These are phyloP conservation scores for Cantharellus anzutake DNA, from an alignment of 768 basidiomycete genomes.

Conservation along the genomic window DNA sequence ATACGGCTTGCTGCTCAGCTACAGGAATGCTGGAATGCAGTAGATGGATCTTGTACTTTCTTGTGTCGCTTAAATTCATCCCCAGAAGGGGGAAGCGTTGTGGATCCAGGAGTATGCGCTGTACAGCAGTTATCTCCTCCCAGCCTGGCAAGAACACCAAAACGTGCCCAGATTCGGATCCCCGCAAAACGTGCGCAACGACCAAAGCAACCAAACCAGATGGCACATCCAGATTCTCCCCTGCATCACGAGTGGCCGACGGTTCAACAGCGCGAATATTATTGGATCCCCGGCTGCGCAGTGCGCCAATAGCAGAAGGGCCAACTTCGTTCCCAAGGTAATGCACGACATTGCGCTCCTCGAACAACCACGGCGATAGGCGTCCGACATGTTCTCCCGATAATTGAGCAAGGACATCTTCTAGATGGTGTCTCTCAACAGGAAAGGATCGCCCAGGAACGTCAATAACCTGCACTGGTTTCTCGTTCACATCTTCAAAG, in stretches of 20 bases:
- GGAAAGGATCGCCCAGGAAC: slow-evolving; percentile 88
- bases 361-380: slow-evolving; percentile 40
- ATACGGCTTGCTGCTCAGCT: slow-evolving; percentile 75
- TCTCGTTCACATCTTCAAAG: slow-evolving; percentile 44
- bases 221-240: slow-evolving; percentile 53
- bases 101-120: slow-evolving; percentile 37
- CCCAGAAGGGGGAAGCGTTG: slow-evolving; percentile 28
- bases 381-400: slow-evolving; percentile 12
- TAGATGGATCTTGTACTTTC: slow-evolving; percentile 50
- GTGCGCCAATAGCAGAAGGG: slow-evolving; percentile 11
- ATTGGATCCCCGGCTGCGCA: slow-evolving; percentile 4
- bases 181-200: slow-evolving; percentile 54
- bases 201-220: slow-evolving; percentile 63
- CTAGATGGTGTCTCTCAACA: slow-evolving; percentile 62
- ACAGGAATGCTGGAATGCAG: slow-evolving; percentile 82
- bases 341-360: slow-evolving; percentile 45
- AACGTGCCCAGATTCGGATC: slow-evolving; percentile 66
- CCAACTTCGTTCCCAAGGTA: slow-evolving; percentile 58
- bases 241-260: neutral
- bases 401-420: slow-evolving; percentile 48
- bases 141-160: slow-evolving; percentile 86
- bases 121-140: slow-evolving; percentile 70
- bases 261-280: neutral
- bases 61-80: slow-evolving; percentile 38
- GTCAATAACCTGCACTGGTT: slow-evolving; percentile 50